Evolutionary conservation across 2,329 filamentous ascomycete genomes (phyloP).

Genomic region (Laburnicola sp.): DNA sequence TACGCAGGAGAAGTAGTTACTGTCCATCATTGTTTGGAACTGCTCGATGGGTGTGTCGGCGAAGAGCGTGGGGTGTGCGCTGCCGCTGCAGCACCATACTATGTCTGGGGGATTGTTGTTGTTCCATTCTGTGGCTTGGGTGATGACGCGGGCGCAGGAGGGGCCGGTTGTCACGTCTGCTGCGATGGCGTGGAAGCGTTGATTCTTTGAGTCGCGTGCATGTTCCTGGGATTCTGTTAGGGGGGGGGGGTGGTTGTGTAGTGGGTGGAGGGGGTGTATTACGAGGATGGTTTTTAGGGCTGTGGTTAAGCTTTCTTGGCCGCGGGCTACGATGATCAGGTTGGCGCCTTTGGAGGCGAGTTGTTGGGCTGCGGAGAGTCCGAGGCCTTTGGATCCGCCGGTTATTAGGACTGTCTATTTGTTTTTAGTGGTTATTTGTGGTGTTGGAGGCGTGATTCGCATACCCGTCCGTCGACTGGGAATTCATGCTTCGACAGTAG

Average conservation of each 20-base stretch:
- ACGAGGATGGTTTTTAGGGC: conserved; percentile 14
- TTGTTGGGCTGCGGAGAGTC: conserved; percentile 13
- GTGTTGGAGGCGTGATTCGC: neutral
- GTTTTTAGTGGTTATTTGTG: neutral
- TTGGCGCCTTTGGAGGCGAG: conserved; percentile 20
- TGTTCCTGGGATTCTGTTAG: conserved; percentile 4
- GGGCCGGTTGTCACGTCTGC: conserved; percentile 12
- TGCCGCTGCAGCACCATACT: conserved; percentile 20
- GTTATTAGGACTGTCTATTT: conserved; percentile 18
- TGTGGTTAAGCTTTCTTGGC: conserved; percentile 11
- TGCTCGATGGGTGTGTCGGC: conserved; percentile 41
- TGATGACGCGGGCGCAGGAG: conserved; percentile 11
- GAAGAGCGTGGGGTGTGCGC: conserved; percentile 38
- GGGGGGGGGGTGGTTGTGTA: neutral
- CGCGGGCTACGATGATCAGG: conserved; percentile 15
- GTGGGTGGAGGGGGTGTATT: neutral
- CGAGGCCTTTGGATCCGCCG: conserved; percentile 20
- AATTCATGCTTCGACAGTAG: conserved; percentile 13
- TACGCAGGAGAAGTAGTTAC: conserved; percentile 48
- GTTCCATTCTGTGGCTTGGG: conserved; percentile 15
- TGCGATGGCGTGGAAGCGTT: conserved; percentile 15
- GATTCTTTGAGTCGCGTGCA: conserved; percentile 10
- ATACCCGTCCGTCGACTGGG: conserved; percentile 15
- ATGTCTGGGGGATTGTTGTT: conserved; percentile 14
- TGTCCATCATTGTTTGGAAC: conserved; percentile 45